phyloP scores from a whole-genome alignment of 1,284 basidiomycete species.

The Phellinidium pouzarii region DNA sequence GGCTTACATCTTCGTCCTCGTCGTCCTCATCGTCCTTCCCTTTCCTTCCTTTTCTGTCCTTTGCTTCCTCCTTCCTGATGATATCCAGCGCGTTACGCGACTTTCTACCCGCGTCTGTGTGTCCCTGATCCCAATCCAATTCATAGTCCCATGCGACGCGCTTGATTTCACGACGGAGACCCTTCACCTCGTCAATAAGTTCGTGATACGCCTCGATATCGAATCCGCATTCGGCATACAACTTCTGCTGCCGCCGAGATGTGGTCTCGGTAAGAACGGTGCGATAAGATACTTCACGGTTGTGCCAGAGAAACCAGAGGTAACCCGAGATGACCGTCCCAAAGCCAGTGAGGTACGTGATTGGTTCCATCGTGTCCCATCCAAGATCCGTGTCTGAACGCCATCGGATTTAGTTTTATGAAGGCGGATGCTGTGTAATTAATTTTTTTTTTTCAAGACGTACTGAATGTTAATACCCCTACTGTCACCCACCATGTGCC shows the following conservation, averaged over 20 bases:
- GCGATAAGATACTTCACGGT: slow-evolving; percentile 63
- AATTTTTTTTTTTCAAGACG: slow-evolving; percentile 26
- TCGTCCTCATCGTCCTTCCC: not conserved
- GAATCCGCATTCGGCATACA: slow-evolving; percentile 54
- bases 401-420: slow-evolving; percentile 19
- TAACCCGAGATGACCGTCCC: slow-evolving; percentile 55
- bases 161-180: slow-evolving; percentile 45
- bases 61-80: slow-evolving; percentile 13
- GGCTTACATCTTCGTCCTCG: slow-evolving; percentile 7
- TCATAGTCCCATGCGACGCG: slow-evolving; percentile 61
- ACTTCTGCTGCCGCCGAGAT: slow-evolving; percentile 40
- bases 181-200: slow-evolving; percentile 43
- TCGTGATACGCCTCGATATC: slow-evolving; percentile 60
- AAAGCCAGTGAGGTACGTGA: slow-evolving; percentile 57
- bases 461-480: slow-evolving; percentile 59
- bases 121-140: slow-evolving; percentile 17
- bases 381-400: slow-evolving; percentile 25
- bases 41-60: slow-evolving; percentile 5
- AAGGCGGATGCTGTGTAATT: not conserved
- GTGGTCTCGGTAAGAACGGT: slow-evolving; percentile 44
- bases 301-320: slow-evolving; percentile 59
- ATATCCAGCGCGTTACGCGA: slow-evolving; percentile 13
- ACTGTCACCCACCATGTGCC: slow-evolving; percentile 59
- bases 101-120: slow-evolving; percentile 11
- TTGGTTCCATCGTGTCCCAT: slow-evolving; percentile 67